Conservation (phyloP, 2,329 filamentous ascomycete genomes). For the Aspergillus sp. region DNA sequence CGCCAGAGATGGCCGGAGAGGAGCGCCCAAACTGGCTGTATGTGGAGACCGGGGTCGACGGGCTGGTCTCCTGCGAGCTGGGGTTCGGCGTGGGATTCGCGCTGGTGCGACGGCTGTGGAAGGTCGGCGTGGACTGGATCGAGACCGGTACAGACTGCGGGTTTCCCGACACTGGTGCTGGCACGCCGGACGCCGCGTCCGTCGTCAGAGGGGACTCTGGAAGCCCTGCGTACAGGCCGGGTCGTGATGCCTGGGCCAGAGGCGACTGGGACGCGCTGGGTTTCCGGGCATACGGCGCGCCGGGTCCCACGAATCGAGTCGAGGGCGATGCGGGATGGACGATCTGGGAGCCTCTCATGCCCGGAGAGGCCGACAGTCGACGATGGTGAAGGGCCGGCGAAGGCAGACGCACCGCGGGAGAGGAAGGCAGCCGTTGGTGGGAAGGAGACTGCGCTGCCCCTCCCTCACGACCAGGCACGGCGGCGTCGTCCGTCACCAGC, state of each 20-base stretch:
- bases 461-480: slow-evolving; percentile 22
- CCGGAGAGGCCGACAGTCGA: slow-evolving; percentile 34
- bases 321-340: slow-evolving; percentile 39
- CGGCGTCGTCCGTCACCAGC: slow-evolving; percentile 4
- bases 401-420: slow-evolving; percentile 25
- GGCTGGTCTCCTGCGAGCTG: slow-evolving; percentile 36
- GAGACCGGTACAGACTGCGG: slow-evolving; percentile 19
- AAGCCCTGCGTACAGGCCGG: slow-evolving; percentile 25
- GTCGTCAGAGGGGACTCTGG: slow-evolving; percentile 26
- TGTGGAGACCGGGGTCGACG: slow-evolving; percentile 32
- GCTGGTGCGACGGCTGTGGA: slow-evolving; percentile 33
- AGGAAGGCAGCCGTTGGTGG: slow-evolving; percentile 29
- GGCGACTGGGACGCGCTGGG: slow-evolving; percentile 35
- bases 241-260: slow-evolving; percentile 32
- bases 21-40: slow-evolving; percentile 31
- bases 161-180: slow-evolving; percentile 17
- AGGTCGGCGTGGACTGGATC: slow-evolving; percentile 32
- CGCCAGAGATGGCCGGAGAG: slow-evolving; percentile 27
- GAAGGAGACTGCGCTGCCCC: slow-evolving; percentile 16
- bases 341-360: slow-evolving; percentile 27
- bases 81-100: slow-evolving; percentile 30
- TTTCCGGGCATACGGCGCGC: slow-evolving; percentile 29
- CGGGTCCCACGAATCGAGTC: slow-evolving; percentile 29
- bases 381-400: slow-evolving; percentile 22
- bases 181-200: slow-evolving; percentile 23